Evolutionary conservation across 177 flowering plant species (phyloP).

Genomic region (Vitis hybrid): DNA sequence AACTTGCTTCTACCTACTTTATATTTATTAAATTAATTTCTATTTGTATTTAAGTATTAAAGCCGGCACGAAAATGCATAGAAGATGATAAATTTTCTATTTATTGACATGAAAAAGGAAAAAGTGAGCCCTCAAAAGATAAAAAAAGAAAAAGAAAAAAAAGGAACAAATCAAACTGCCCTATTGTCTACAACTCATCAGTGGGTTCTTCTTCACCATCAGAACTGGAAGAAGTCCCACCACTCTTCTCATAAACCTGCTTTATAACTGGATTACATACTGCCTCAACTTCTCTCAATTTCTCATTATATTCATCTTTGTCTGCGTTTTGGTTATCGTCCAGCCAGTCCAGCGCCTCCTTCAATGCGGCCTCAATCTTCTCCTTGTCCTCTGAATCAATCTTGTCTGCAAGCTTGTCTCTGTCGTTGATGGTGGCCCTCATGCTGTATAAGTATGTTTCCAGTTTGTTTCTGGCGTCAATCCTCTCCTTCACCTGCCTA

Average conservation of each 20-base stretch:
- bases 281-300: slow-evolving; percentile 52
- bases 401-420: slow-evolving; percentile 51
- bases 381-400: slow-evolving; percentile 52
- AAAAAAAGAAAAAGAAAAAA: not conserved
- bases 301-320: slow-evolving; percentile 58
- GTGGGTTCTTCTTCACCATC: slow-evolving; percentile 25
- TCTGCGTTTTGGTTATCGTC: slow-evolving; percentile 55
- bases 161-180: not conserved
- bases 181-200: slow-evolving; percentile 35
- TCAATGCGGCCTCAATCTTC: slow-evolving; percentile 42
- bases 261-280: slow-evolving; percentile 55
- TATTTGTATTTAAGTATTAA: too few relatives aligned
- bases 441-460: slow-evolving; percentile 54
- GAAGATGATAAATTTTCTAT: not conserved
- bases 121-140: not conserved
- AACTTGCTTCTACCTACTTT: too few relatives aligned
- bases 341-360: slow-evolving; percentile 59
- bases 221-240: slow-evolving; percentile 21
- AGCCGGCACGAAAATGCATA: too few relatives aligned
- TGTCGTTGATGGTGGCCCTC: slow-evolving; percentile 46
- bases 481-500: slow-evolving; percentile 40
- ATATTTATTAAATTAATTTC: too few relatives aligned
- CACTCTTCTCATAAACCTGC: slow-evolving; percentile 43
- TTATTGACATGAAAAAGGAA: not conserved
- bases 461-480: slow-evolving; percentile 56